Evolutionary conservation across 495 filamentous ascomycete species (phyloP), one percentile per base, ranked within the genome.

Genomic region (Hypoxylon trugodes): DNA sequence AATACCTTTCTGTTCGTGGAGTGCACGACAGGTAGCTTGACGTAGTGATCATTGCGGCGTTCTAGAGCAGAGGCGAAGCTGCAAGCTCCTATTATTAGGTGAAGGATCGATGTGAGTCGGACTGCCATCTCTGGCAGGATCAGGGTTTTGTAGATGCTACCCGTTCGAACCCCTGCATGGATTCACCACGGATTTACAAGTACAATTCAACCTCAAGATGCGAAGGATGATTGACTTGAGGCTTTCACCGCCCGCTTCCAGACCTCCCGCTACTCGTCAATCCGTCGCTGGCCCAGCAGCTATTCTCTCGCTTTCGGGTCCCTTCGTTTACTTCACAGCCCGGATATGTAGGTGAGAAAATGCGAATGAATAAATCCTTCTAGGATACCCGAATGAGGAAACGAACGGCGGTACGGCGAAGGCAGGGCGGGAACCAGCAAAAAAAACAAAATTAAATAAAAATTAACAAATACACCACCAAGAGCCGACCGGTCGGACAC

Each of bases 21-120:
- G 52, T 82, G 79, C 47, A 82, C 71, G 49, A 82, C 68, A 30
- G 78, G 77, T 35, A 82, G 37, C 55, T 78, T 79, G 25, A 81
- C 63, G 47, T 74, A 81, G 54, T 71, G 60, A 42, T 51, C 41
- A 49, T 35, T 59, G 21, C 52, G 65, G 60, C 65, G 60, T 42
- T 68, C 55, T 25, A 70, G 30, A 46, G 68, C 51, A 30, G 71
- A 47, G 26, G 41, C 64, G 55, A 61, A 43, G 48, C 66, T 70
- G 46, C 43, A 68, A 59, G 72, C 53, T 33, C 72, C 69, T 49
- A 77, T 15, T 32, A 77, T 61, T 28, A 78, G 54, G 26, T 73
- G 61, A 48, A 70, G 53, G 38, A 72, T 54, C 41, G 72, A 37
- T 54, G 74, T 25, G 59, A 69, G 68, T 43, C 65, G 59, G 47